Percentiles rank a stretch among this genome's conserved stretches.
phyloP scores from a whole-genome alignment of 768 basidiomycete species.

The Thelephora ganbajun region DNA sequence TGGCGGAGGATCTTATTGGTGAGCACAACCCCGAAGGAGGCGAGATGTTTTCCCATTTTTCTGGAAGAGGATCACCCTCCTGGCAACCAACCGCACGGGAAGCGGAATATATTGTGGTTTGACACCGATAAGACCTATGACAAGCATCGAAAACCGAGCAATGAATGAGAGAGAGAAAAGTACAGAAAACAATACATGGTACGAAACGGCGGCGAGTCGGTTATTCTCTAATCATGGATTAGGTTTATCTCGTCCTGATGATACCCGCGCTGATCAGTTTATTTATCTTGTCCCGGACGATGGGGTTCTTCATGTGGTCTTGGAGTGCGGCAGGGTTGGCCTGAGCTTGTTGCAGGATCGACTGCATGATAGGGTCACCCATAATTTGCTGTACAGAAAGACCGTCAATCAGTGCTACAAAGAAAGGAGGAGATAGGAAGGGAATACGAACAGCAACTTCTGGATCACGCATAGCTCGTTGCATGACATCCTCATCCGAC shows the following conservation, averaged over 20 bases:
- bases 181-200: neutral
- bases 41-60: no score
- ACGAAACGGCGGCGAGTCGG: no score
- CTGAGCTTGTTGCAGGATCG: constrained; percentile 91
- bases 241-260: constrained; percentile 67
- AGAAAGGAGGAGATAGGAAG: neutral
- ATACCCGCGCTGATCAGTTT: constrained; percentile 90
- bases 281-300: constrained; percentile 67
- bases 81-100: no score
- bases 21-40: no score
- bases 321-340: constrained; percentile 75
- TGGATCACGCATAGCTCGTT: constrained; percentile 94
- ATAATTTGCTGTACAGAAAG: constrained; percentile 48
- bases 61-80: no score
- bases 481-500: constrained; percentile 83
- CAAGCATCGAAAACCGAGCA: no score
- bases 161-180: neutral
- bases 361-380: constrained; percentile 87
- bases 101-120: neutral
- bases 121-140: neutral
- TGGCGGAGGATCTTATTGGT: no score
- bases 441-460: constrained; percentile 69
- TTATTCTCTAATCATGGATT: neutral
- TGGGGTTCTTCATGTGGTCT: constrained; percentile 93
- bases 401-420: neutral